Conservation (phyloP, 116 monocot species). For the Zostera marina region DNA sequence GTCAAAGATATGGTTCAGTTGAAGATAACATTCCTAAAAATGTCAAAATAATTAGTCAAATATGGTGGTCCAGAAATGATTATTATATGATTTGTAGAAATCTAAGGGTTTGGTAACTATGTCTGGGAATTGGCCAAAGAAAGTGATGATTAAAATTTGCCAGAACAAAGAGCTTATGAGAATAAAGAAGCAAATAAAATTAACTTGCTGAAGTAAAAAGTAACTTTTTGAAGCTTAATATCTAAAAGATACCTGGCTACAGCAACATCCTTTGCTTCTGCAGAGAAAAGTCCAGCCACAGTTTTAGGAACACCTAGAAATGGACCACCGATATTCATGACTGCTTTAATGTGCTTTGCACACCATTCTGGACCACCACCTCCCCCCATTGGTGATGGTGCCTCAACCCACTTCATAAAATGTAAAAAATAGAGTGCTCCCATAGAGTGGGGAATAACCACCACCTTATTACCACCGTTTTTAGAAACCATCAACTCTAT, state of each 20-base stretch:
- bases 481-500: constrained; percentile 92
- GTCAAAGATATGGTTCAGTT: background rate
- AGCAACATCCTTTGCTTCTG: constrained; percentile 98
- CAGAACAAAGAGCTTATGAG: no score
- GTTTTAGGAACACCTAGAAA: constrained; percentile 98
- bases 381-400: constrained; percentile 77
- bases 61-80: no score
- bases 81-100: no score
- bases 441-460: constrained; percentile 99
- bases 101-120: no score
- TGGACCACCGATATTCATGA: constrained; percentile 96
- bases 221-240: no score
- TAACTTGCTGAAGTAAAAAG: no score
- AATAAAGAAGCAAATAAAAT: no score
- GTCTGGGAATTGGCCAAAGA: no score
- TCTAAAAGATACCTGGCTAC: constrained; percentile 53
- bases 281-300: constrained; percentile 86
- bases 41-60: no score
- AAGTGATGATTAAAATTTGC: no score
- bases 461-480: constrained; percentile 88
- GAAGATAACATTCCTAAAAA: background rate
- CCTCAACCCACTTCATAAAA: constrained; percentile 99
- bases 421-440: constrained; percentile 91
- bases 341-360: constrained; percentile 77
- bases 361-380: constrained; percentile 78